Percentiles rank a stretch among this genome's conserved stretches.
Conservation (phyloP, 108 stramenopile genomes). For the Nannochloropsis oceanica region DNA sequence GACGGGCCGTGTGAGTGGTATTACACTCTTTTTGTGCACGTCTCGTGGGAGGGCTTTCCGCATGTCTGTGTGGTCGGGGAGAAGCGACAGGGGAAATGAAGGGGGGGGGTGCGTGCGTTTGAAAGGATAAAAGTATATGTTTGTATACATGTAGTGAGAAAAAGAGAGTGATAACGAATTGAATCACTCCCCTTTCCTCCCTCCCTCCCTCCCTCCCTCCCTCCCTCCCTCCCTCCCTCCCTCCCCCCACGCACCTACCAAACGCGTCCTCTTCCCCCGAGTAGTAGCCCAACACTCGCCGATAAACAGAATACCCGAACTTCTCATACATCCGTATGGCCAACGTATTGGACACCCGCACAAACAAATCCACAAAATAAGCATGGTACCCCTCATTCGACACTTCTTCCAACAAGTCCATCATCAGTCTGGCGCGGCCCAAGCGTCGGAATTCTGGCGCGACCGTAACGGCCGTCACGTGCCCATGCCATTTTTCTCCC, state of each 20-base stretch:
- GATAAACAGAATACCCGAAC: conserved; percentile 80
- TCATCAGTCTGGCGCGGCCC: conserved; percentile 65
- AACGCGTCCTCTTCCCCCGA: conserved; percentile 59
- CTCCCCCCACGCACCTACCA: neutral
- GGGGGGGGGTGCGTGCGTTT: no score
- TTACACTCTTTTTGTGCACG: conserved; percentile 53
- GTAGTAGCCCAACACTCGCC: conserved; percentile 73
- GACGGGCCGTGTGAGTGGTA: conserved; percentile 69
- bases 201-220: neutral
- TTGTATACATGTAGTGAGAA: neutral
- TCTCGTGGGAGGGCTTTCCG: conserved; percentile 75
- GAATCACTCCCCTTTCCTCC: no score
- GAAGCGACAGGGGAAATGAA: no score
- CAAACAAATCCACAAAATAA: conserved; percentile 97
- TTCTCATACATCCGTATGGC: conserved; percentile 89
- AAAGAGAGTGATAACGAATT: no score
- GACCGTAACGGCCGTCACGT: conserved; percentile 94
- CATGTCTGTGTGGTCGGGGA: conserved; percentile 60
- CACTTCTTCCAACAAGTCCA: conserved; percentile 72
- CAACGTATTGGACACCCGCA: conserved; percentile 73
- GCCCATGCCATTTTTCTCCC: conserved; percentile 88
- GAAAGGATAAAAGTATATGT: neutral
- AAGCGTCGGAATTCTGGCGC: conserved; percentile 64
- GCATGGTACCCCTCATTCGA: conserved; percentile 40
- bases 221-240: neutral